phyloP scores from a whole-genome alignment of 345 rosid genomes.

The Syzygium aqueum region DNA sequence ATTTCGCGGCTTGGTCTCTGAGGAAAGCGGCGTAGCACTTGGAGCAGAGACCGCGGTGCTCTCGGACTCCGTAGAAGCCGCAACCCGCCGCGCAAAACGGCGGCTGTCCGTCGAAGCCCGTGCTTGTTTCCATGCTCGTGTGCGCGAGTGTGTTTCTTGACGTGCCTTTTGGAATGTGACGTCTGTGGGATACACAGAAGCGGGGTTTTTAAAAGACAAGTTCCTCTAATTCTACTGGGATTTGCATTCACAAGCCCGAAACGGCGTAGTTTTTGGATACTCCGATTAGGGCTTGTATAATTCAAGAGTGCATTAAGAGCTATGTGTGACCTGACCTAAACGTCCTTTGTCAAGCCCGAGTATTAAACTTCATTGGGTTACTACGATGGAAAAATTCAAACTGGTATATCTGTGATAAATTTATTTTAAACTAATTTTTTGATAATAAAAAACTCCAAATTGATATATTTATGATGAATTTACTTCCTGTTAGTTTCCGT shows the following conservation, averaged over 20 bases:
- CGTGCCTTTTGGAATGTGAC: background rate
- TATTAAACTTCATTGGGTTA: no score
- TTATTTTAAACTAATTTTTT: no score
- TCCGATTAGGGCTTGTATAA: rapidly evolving
- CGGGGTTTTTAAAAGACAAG: background rate
- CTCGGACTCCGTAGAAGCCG: background rate
- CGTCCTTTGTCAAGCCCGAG: rapidly evolving
- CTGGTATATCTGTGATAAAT: no score
- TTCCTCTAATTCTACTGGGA: background rate
- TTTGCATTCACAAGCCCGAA: background rate
- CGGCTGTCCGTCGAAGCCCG: background rate
- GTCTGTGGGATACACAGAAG: background rate
- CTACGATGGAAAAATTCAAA: no score
- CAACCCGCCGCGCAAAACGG: background rate
- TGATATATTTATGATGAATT: no score
- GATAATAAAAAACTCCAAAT: rapidly evolving
- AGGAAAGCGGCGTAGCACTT: background rate
- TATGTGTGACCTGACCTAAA: background rate
- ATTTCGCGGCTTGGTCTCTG: background rate
- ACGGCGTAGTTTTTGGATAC: rapidly evolving
- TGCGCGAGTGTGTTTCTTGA: background rate
- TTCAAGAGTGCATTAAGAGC: background rate
- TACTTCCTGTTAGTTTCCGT: no score
- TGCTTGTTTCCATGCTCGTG: background rate
- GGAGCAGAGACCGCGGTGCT: background rate